A percentile compares a stretch with the other conserved stretches of the same genome.
phyloP scores from a whole-genome alignment of 176 grass and related monocot genomes.

The Ampelocalamus luodianensis region DNA sequence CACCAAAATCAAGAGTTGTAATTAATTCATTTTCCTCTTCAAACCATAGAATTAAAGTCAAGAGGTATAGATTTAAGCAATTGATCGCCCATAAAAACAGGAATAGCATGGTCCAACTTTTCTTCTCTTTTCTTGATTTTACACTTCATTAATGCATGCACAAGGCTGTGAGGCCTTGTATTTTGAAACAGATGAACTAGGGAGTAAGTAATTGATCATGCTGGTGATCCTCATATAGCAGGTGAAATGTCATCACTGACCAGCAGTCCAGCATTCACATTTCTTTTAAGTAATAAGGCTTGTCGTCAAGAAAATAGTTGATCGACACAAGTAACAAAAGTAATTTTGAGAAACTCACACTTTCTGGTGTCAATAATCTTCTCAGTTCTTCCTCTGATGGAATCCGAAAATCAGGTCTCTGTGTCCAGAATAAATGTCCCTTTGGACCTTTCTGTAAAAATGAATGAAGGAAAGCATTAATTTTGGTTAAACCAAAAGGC shows the following conservation, averaged over 20 bases:
- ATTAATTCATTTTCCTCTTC: neutral
- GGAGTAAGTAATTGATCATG: neutral
- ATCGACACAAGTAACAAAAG: conserved; percentile 3
- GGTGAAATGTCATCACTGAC: conserved; percentile 20
- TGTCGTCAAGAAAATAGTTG: conserved; percentile 37
- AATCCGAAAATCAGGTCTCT: conserved; percentile 77
- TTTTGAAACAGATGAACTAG: neutral
- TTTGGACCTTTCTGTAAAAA: conserved; percentile 74
- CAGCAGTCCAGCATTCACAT: neutral
- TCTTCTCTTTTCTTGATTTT: neutral
- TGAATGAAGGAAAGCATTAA: conserved; percentile 27
- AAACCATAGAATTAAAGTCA: neutral
- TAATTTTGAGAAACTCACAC: conserved; percentile 65
- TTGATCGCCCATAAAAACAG: conserved; percentile 1
- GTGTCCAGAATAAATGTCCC: conserved; percentile 64
- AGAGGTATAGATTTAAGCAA: conserved; percentile 12
- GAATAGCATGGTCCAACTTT: neutral
- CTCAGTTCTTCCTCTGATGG: conserved; percentile 94
- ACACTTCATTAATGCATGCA: neutral
- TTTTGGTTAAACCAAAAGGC: conserved; percentile 29
- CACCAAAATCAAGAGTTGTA: conserved; percentile 7
- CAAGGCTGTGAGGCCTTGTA: conserved; percentile 1
- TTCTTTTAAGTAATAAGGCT: conserved; percentile 21
- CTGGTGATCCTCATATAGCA: neutral
- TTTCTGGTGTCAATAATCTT: conserved; percentile 79